Base-by-base conservation (phyloP, 192 early-diverging fungal genomes). In the Rhizoclosmatium sp. region DNA sequence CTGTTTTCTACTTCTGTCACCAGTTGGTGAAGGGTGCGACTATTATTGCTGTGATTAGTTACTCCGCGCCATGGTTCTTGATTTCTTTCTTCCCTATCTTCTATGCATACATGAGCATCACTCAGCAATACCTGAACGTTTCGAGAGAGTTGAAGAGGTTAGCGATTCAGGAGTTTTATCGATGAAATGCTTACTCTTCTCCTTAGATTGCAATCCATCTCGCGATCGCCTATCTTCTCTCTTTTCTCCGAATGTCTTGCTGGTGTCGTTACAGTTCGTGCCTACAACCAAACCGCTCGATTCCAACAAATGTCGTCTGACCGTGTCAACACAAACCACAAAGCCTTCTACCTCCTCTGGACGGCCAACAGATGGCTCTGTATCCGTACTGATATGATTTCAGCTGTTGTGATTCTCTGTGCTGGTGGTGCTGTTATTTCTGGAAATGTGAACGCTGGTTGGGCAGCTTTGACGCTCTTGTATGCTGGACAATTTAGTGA, bases 401-500 rank as follows among this genome's bases (percentile, higher is more conserved):
- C 92, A 49, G 91, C 93, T n/a, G 72, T 94, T 46, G 93, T 97
- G 42, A 84, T 92, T 23, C 93, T 97, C 68, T 88, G 84, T 59
- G 90, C 95, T 59, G 93, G 91, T 3, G 69, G 93, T 4, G 83
- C 94, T 44, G 87, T 96, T 59, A 80, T 89, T 46, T 86, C 89
- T 71, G 71, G 68, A 9, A 59, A 62, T 23, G 85, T 98, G 58
- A 91, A 93, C 78, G 91, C 96, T 0, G 95, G 95, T 4, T 85
- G 93, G 82, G 94, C 95, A 47, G 97, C 93, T 61, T 88, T 98
- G 68, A 90, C 90, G 58, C 86, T 98, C 48, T 87, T 88, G 74
- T 96, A 97, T 65, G 87, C 95, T 0, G 85, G 94, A 7, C 91
- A 91, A 75, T 96, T 97, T 82, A 93, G 94, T 4, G 85, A 87